Percentiles rank a stretch among this genome's conserved stretches.
These are phyloP conservation scores for Fragaria iinumae DNA, from an alignment of 306 rosid species.

Conservation along the genomic window DNA sequence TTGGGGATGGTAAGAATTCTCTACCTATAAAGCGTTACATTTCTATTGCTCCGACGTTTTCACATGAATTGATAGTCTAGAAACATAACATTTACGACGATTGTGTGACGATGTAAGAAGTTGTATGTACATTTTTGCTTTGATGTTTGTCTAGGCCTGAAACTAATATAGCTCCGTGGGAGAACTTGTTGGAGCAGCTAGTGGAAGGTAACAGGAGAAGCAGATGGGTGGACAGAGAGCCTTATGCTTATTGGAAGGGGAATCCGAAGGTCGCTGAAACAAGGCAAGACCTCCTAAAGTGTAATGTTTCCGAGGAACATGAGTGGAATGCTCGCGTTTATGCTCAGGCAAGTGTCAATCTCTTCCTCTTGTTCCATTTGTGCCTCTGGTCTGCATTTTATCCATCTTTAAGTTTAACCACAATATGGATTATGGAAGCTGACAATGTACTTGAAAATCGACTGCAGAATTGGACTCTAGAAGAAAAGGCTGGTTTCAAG, in stretches of 20 bases:
- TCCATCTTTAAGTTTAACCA: neutral
- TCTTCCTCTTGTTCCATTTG: neutral
- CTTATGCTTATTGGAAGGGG: constrained; percentile 94
- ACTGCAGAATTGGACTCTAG: constrained; percentile 68
- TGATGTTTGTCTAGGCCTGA: constrained; percentile 54
- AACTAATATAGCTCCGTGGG: constrained; percentile 84
- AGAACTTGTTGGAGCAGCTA: constrained; percentile 53
- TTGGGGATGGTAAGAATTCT: constrained; percentile 78
- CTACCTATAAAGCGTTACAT: neutral
- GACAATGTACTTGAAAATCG: neutral
- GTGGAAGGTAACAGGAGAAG: constrained; percentile 60
- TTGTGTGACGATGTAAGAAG: neutral
- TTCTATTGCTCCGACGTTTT: too few species aligned
- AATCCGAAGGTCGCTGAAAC: constrained; percentile 69
- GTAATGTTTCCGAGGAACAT: constrained; percentile 62
- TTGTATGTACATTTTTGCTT: neutral
- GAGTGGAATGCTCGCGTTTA: constrained; percentile 93
- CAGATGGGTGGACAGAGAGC: constrained; percentile 66
- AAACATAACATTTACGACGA: neutral
- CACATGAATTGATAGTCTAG: neutral
- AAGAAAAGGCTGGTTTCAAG: constrained; percentile 63
- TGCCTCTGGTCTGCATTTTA: neutral
- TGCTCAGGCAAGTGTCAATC: constrained; percentile 47
- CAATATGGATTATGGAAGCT: neutral
- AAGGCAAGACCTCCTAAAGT: constrained; percentile 76